Conservation (phyloP, 208 protist species). For the Endotrypanum monterogeii region DNA sequence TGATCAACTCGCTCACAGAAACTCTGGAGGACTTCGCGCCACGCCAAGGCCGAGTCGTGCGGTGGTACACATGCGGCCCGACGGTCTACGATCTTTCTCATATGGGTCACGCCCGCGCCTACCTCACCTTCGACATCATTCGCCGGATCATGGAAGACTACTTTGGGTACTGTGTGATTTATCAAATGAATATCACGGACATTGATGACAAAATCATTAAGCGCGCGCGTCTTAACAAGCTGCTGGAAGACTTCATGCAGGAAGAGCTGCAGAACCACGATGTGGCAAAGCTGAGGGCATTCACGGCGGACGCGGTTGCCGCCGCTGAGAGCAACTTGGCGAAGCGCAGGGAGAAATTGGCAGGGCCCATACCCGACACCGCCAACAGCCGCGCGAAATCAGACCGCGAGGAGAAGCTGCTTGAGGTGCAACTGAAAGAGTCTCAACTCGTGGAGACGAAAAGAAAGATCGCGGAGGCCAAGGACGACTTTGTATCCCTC, state of each 20-base stretch:
- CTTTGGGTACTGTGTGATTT: conserved; percentile 93
- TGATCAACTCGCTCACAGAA: conserved; percentile 90
- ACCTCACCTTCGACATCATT: conserved; percentile 98
- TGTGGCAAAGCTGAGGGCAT: conserved; percentile 44
- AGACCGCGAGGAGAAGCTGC: conserved; percentile 81
- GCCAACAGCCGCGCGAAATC: conserved; percentile 52
- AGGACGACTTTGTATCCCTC: conserved; percentile 45
- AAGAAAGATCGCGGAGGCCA: conserved; percentile 59
- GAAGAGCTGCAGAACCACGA: conserved; percentile 31
- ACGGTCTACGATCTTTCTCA: conserved; percentile 98
- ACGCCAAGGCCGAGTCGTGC: conserved; percentile 60
- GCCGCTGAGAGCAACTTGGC: conserved; percentile 41
- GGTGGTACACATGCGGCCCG: conserved; percentile 98
- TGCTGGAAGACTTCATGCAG: conserved; percentile 76
- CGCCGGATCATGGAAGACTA: conserved; percentile 97
- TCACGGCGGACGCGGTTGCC: conserved; percentile 52
- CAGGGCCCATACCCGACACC: conserved; percentile 44
- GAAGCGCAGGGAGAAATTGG: conserved; percentile 39
- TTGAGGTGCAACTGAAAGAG: conserved; percentile 74
- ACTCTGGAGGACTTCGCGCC: conserved; percentile 73
- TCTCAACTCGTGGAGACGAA: conserved; percentile 59
- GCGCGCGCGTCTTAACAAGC: conserved; percentile 88
- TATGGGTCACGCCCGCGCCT: conserved; percentile 98
- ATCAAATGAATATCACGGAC: conserved; percentile 99
- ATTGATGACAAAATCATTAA: conserved; percentile 99